Evolutionary conservation across 1,139 yeast genomes (phyloP), one percentile per base, ranked within the genome.

Genomic region (Scheffersomyces cryptocercus): DNA sequence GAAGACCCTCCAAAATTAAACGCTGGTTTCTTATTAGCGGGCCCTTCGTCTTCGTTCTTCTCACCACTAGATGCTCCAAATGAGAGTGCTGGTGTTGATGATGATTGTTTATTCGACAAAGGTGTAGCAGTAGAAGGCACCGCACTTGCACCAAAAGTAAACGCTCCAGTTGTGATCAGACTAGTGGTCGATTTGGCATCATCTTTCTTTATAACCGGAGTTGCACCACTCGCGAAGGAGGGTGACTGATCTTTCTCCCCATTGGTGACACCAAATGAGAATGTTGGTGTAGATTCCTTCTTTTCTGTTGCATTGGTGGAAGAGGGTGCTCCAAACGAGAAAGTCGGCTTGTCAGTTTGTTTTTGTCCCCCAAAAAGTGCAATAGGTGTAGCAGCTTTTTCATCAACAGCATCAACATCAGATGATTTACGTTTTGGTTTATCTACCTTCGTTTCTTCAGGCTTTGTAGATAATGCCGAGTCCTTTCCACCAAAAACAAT

Each of bases 261-360:
- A 34, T 41, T 36, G 20, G 34, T 49, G 4, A 36, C 36, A 11
- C 52, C 53, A 39, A 52, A 52, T 8, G 48, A 37, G 29, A 51
- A 45, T 16, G 24, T 35, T 14, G 45, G 45, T 12, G 45, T 32
- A 3, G n/a, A 33, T 29, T 20, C 37, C 24, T 20, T 10, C 12
- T 30, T n/a, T 30, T 30, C 33, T 30, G 26, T 2, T 5, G 8
- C 8, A 4, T 4, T n/a, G 46, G 31, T 29, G 39, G 12, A 43
- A 13, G 35, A 12, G 5, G 38, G 30, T 1, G 42, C 13, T 24
- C 34, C 9, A 29, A 37, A 28, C 6, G 42, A 29, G 28, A 42
- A 39, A 3, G 39, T 29, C 2, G 45, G 42, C 16, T 39, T 41
- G n/a, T 28, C 38, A 6, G 35, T 8, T 3, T 38, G 4, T 39